These are phyloP conservation scores for Amanita phalloides DNA, from an alignment of 768 basidiomycete genomes.

Conservation along the genomic window DNA sequence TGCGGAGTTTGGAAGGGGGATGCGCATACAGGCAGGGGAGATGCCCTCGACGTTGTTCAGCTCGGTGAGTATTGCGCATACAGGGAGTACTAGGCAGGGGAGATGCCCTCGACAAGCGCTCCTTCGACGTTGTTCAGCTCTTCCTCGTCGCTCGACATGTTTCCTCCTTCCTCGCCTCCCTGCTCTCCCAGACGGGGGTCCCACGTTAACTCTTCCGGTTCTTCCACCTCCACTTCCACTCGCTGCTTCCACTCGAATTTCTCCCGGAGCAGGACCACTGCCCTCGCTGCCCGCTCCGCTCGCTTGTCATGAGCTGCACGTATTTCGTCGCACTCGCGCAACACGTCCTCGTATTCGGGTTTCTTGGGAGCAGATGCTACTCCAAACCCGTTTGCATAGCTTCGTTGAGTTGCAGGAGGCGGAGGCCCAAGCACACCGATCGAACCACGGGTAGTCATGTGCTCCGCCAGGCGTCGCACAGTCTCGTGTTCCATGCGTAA, in stretches of 20 bases:
- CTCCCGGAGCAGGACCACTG: slow-evolving; percentile 68
- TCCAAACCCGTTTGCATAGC: slow-evolving; percentile 10
- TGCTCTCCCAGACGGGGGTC: slow-evolving; percentile 36
- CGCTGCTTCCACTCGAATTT: slow-evolving; percentile 77
- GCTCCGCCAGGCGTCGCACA: slow-evolving; percentile 58
- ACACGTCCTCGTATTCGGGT: slow-evolving; percentile 51
- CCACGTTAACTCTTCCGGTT: slow-evolving; percentile 71
- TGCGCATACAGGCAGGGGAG: background rate
- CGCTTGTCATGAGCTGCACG: slow-evolving; percentile 62
- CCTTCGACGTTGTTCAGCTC: slow-evolving; percentile 22
- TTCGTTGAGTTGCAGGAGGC: slow-evolving; percentile 10
- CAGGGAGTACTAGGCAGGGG: background rate
- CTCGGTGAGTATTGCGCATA: background rate
- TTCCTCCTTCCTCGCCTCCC: slow-evolving; percentile 12
- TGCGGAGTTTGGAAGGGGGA: slow-evolving; percentile 4
- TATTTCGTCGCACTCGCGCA: slow-evolving; percentile 57
- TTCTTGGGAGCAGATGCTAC: slow-evolving; percentile 20
- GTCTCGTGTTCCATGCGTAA: slow-evolving; percentile 60
- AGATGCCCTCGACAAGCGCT: slow-evolving; percentile 17
- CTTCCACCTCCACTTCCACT: slow-evolving; percentile 70
- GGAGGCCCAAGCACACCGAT: slow-evolving; percentile 35
- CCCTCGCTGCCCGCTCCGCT: slow-evolving; percentile 69
- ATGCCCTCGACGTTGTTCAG: background rate
- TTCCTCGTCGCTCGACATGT: slow-evolving; percentile 14
- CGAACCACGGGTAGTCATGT: slow-evolving; percentile 52